Conservation (phyloP, 1,284 basidiomycete species). For the Schizopora paradoxa region DNA sequence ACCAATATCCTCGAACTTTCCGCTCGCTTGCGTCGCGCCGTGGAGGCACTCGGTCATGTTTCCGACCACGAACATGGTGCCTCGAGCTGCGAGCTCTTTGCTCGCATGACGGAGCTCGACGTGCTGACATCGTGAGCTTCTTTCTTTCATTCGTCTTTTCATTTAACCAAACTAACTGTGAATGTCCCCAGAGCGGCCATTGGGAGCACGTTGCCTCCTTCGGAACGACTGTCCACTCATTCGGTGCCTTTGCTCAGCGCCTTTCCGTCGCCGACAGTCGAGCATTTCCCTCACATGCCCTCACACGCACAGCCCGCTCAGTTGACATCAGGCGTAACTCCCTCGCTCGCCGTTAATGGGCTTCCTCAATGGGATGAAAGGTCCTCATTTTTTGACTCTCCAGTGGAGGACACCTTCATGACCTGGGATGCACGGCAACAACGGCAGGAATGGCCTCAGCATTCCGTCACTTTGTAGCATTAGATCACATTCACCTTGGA, state of each 20-base stretch:
- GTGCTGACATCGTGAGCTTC: conserved; percentile 46
- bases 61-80: conserved; percentile 42
- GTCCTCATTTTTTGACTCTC: conserved; percentile 19
- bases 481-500: no score
- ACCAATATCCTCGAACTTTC: conserved; percentile 57
- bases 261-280: no score
- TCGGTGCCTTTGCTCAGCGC: no score
- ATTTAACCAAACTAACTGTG: not conserved
- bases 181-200: conserved; percentile 3
- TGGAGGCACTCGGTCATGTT: conserved; percentile 47
- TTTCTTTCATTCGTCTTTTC: not conserved
- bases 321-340: no score
- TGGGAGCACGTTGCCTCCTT: conserved; percentile 11
- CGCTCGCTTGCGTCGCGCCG: conserved; percentile 51
- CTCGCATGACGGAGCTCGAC: conserved; percentile 52
- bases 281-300: no score
- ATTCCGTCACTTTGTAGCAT: no score
- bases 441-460: no score
- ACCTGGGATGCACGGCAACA: conserved; percentile 44
- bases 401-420: conserved; percentile 42
- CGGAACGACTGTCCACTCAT: conserved; percentile 11
- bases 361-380: conserved; percentile 13
- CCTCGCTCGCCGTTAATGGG: no score
- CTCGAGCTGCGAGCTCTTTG: conserved; percentile 43
- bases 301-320: no score